A percentile compares a stretch with the other conserved stretches of the same genome.
Evolutionary conservation across 2,329 filamentous ascomycete genomes (phyloP).

Genomic region (Aspergillus fischeri): DNA sequence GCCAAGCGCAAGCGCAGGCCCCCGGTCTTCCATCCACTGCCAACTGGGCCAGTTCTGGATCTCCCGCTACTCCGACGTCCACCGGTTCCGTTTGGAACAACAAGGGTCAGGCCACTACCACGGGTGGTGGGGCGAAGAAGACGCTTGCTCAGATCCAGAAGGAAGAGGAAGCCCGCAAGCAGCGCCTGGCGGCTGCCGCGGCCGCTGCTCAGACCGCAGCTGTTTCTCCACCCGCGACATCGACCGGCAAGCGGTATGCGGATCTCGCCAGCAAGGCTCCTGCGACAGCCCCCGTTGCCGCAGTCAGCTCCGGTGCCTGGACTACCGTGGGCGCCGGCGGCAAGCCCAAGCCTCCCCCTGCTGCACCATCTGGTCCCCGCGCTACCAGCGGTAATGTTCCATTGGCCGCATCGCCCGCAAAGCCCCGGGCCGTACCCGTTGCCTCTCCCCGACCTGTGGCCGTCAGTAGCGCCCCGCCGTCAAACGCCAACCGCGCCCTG

Average conservation of each 20-base stretch:
- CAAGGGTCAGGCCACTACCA: slow-evolving; percentile 37
- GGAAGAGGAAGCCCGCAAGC: slow-evolving; percentile 88
- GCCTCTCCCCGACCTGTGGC: slow-evolving; percentile 49
- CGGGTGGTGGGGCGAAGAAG: slow-evolving; percentile 63
- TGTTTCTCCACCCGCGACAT: slow-evolving; percentile 40
- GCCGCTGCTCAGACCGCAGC: slow-evolving; percentile 46
- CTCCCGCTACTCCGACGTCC: slow-evolving; percentile 60
- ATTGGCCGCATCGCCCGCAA: slow-evolving; percentile 35
- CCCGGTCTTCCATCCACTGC: slow-evolving; percentile 81
- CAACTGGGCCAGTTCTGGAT: slow-evolving; percentile 76
- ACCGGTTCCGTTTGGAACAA: slow-evolving; percentile 51
- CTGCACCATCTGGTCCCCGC: slow-evolving; percentile 43
- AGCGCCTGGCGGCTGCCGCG: slow-evolving; percentile 53
- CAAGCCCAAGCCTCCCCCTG: slow-evolving; percentile 71
- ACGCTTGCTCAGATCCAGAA: slow-evolving; percentile 94
- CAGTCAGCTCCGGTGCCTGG: slow-evolving; percentile 62
- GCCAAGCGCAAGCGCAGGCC: slow-evolving; percentile 61
- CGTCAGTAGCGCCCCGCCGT: slow-evolving; percentile 39
- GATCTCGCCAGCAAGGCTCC: slow-evolving; percentile 81
- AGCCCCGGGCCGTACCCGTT: slow-evolving; percentile 52
- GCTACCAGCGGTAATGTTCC: slow-evolving; percentile 44
- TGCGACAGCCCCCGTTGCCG: slow-evolving; percentile 40
- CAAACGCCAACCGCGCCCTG: slow-evolving; percentile 60
- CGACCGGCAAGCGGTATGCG: slow-evolving; percentile 80
- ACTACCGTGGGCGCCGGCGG: slow-evolving; percentile 92